Evolutionary conservation across 306 rosid species (phyloP).

Genomic region (Amphicarpaea edgeworthii): DNA sequence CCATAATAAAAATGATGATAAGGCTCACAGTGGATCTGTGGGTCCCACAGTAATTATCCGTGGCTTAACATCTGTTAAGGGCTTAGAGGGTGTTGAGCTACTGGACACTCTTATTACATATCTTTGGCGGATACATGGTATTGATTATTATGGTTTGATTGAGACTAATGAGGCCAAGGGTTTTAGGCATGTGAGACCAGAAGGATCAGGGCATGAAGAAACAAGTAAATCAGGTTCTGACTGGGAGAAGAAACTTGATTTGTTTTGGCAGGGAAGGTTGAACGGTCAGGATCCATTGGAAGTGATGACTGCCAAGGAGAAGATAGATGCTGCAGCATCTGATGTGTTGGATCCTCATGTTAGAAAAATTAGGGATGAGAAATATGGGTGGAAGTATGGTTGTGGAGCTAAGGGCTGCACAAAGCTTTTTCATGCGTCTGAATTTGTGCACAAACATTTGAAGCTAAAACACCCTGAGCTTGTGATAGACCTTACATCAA

Average conservation of each 20-base stretch:
- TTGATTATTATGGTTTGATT: slow-evolving; percentile 94
- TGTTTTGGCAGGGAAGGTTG: slow-evolving; percentile 86
- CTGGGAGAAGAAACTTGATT: slow-evolving; percentile 90
- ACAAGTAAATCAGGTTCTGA: slow-evolving; percentile 67
- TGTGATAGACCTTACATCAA: slow-evolving; percentile 79
- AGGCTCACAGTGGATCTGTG: slow-evolving; percentile 76
- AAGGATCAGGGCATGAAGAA: slow-evolving; percentile 61
- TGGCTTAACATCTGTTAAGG: slow-evolving; percentile 89
- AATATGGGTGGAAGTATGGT: slow-evolving; percentile 99
- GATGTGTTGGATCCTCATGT: slow-evolving; percentile 89
- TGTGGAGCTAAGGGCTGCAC: slow-evolving; percentile 99
- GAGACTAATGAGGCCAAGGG: slow-evolving; percentile 88
- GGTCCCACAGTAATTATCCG: slow-evolving; percentile 88
- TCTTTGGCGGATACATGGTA: slow-evolving; percentile 95
- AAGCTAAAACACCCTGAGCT: slow-evolving; percentile 93
- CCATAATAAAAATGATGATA: slow-evolving; percentile 75
- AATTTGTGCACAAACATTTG: slow-evolving; percentile 94
- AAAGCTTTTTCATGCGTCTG: slow-evolving; percentile 96
- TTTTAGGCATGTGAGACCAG: slow-evolving; percentile 90
- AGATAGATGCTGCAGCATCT: slow-evolving; percentile 90
- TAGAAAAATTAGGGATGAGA: slow-evolving; percentile 97
- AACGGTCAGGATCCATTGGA: slow-evolving; percentile 94
- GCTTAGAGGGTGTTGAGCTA: slow-evolving; percentile 93
- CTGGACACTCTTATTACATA: slow-evolving; percentile 91
- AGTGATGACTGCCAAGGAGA: slow-evolving; percentile 94